Evolutionary conservation across 345 rosid species (phyloP).

Genomic region (Anacardium occidentale): DNA sequence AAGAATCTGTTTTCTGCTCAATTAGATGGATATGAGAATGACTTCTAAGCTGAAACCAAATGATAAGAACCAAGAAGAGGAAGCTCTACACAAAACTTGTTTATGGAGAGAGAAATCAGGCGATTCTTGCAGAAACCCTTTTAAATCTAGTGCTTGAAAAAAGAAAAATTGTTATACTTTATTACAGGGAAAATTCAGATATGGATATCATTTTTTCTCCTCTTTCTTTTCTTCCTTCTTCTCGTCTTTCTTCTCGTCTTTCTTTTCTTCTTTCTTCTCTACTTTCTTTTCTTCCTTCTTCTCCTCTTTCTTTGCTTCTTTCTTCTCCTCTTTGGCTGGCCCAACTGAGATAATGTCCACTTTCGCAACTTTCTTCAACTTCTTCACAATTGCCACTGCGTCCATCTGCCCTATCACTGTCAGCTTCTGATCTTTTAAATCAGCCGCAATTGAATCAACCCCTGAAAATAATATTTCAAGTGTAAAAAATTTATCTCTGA

Average conservation of each 20-base stretch:
- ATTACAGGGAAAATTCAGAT: background rate
- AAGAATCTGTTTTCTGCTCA: background rate
- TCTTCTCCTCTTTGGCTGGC: conserved; percentile 25
- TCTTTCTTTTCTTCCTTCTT: conserved; percentile 43
- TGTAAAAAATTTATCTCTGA: too few relatives aligned
- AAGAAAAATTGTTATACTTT: background rate
- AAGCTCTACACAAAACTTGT: background rate
- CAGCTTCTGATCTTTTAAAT: too few relatives aligned
- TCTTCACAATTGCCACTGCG: too few relatives aligned
- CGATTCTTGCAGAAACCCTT: background rate
- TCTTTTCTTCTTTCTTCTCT: conserved; percentile 55
- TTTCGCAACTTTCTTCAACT: too few relatives aligned
- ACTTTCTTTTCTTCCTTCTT: conserved; percentile 74
- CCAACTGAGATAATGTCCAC: too few relatives aligned
- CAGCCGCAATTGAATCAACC: too few relatives aligned
- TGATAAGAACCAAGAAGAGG: background rate
- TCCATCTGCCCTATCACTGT: too few relatives aligned
- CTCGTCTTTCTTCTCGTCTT: conserved; percentile 35
- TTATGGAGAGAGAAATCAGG: conserved; percentile 7
- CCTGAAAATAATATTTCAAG: too few relatives aligned
- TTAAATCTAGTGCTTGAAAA: background rate
- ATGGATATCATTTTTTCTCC: conserved; percentile 29
- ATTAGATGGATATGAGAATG: background rate
- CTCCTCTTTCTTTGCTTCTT: conserved; percentile 91
- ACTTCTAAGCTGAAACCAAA: conserved; percentile 3